phyloP scores from a whole-genome alignment of 2,329 filamentous ascomycete genomes.

The Verticillium longisporum region DNA sequence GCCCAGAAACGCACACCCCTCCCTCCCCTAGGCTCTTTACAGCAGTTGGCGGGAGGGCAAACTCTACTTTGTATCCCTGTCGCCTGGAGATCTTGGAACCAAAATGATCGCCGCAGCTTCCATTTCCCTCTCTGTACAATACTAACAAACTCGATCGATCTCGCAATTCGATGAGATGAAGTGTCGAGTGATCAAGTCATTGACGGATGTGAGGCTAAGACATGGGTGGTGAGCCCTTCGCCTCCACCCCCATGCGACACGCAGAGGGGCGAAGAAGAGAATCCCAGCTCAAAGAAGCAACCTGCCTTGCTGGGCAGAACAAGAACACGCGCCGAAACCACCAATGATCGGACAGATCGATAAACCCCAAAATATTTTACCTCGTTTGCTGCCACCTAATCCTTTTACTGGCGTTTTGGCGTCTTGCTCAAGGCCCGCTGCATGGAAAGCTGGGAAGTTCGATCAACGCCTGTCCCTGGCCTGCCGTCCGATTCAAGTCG shows the following conservation, averaged over 20 bases:
- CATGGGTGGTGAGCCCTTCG: not conserved
- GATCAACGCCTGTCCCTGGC: not conserved
- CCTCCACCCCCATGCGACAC: not conserved
- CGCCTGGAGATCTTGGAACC: not conserved
- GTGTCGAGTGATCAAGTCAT: not conserved
- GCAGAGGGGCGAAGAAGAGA: not conserved
- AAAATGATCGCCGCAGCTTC: not conserved
- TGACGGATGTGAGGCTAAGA: not conserved
- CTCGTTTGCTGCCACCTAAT: not conserved
- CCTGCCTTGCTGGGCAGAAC: not conserved
- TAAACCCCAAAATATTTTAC: not conserved
- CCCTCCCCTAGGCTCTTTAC: too few relatives aligned
- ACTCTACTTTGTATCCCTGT: too few relatives aligned
- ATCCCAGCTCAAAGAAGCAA: too few relatives aligned
- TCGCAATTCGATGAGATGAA: not conserved
- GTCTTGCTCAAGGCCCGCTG: not conserved
- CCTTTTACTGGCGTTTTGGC: not conserved
- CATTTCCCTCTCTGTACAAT: not conserved
- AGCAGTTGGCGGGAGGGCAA: too few relatives aligned
- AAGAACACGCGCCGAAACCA: not conserved
- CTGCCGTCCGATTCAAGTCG: not conserved
- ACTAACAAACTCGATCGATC: not conserved
- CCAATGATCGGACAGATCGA: not conserved
- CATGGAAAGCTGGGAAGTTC: not conserved
- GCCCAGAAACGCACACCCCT: too few relatives aligned